Percentiles rank a stretch among this genome's conserved stretches.
phyloP scores from a whole-genome alignment of 2,329 filamentous ascomycete genomes.

The Diaporthe helianthi region DNA sequence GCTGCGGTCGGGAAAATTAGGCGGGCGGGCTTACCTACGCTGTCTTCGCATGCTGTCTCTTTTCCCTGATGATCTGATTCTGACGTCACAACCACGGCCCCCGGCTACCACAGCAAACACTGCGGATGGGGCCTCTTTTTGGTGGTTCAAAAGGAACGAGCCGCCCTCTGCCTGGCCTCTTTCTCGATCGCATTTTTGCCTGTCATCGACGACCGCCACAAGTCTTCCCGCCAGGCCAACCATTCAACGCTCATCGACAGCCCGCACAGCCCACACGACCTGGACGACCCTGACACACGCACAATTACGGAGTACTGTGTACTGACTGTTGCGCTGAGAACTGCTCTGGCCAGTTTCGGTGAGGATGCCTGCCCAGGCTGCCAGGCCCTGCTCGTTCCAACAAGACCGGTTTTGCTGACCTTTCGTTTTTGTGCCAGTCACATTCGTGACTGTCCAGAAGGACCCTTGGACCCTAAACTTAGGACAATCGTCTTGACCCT shows the following conservation, averaged over 20 bases:
- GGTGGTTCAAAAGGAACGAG: constrained; percentile 4
- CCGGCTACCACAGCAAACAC: background rate
- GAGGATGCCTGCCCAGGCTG: background rate
- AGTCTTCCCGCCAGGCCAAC: background rate
- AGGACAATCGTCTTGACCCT: background rate
- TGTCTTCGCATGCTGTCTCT: background rate
- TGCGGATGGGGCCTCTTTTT: background rate
- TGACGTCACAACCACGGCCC: background rate
- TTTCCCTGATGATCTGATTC: constrained; percentile 1
- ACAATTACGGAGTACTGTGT: background rate
- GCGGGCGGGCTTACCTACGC: background rate
- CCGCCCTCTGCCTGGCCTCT: background rate
- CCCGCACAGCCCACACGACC: constrained; percentile 17
- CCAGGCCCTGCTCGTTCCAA: background rate
- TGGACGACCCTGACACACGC: background rate
- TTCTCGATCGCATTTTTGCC: constrained; percentile 14
- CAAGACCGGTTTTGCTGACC: background rate
- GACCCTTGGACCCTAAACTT: constrained; percentile 10
- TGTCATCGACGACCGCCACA: constrained; percentile 6
- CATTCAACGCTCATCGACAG: background rate
- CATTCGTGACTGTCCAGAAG: background rate
- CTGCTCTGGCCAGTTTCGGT: background rate
- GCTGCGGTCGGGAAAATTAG: too few relatives aligned
- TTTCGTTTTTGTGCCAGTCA: background rate
- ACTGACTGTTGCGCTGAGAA: background rate